Evolutionary conservation across 768 basidiomycete genomes (phyloP).

Genomic region (Agaricus blazei): DNA sequence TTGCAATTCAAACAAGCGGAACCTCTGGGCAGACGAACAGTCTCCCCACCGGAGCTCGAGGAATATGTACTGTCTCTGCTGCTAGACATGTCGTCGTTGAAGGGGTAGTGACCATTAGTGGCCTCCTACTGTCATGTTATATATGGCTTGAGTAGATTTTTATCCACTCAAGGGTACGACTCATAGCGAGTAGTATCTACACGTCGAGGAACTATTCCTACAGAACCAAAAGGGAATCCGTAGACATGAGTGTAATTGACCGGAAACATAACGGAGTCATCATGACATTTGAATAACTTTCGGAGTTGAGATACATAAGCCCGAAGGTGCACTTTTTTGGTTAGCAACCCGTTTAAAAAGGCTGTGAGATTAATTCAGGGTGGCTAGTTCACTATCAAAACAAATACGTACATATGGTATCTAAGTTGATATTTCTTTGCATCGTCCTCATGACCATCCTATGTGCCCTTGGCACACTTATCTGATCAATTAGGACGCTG

Average conservation of each 20-base stretch:
- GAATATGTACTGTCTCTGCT: constrained; percentile 9
- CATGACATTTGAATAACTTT: constrained; percentile 1
- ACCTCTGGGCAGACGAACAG: constrained; percentile 34
- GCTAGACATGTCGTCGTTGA: constrained; percentile 3
- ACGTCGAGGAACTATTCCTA: neutral
- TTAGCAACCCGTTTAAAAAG: neutral
- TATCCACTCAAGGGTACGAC: neutral
- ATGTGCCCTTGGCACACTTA: no score
- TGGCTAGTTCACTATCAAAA: constrained; percentile 7
- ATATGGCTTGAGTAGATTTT: neutral
- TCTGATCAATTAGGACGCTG: no score
- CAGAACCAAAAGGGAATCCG: neutral
- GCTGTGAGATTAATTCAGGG: neutral
- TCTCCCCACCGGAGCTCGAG: constrained; percentile 4
- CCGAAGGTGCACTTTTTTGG: neutral
- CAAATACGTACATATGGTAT: neutral
- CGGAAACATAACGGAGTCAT: neutral
- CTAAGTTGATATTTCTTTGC: neutral
- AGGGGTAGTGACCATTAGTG: neutral
- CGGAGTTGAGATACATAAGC: constrained; percentile 3
- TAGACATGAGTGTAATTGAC: neutral
- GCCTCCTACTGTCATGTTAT: constrained; percentile 1
- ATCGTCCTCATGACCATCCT: neutral
- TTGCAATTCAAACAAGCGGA: constrained; percentile 50
- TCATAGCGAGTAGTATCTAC: neutral